phyloP scores from a whole-genome alignment of 345 rosid species.

The Nasturtium officinale region DNA sequence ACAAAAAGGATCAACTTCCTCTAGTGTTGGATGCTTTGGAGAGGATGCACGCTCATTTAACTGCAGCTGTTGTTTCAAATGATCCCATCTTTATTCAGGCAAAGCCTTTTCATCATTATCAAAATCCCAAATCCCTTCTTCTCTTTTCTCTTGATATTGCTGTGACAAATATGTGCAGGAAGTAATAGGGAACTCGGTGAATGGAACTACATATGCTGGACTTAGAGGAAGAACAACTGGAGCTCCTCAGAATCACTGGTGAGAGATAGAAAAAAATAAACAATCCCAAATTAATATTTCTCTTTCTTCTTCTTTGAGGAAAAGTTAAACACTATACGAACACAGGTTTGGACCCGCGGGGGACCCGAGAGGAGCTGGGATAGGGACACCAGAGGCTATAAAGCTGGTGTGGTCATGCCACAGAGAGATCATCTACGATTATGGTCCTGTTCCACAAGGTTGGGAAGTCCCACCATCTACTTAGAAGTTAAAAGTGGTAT shows the following conservation, averaged over 20 bases:
- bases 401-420: slow-evolving; percentile 98
- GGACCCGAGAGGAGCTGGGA: slow-evolving; percentile 98
- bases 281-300: background rate
- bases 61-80: slow-evolving; percentile 95
- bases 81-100: slow-evolving; percentile 88
- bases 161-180: slow-evolving; percentile 54
- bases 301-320: background rate
- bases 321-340: background rate
- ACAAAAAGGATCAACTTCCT: slow-evolving; percentile 75
- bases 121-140: background rate
- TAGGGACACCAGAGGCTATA: slow-evolving; percentile 97
- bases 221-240: slow-evolving; percentile 95
- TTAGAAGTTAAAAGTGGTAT: slow-evolving; percentile 41
- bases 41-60: slow-evolving; percentile 94
- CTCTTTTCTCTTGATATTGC: background rate
- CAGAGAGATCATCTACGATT: slow-evolving; percentile 87
- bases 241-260: slow-evolving; percentile 99
- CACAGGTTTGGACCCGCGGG: slow-evolving; percentile 98
- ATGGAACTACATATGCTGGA: slow-evolving; percentile 97
- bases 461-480: slow-evolving; percentile 89
- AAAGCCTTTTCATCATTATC: slow-evolving; percentile 28
- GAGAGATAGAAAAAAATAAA: background rate
- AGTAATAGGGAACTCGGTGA: slow-evolving; percentile 85
- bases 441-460: slow-evolving; percentile 71
- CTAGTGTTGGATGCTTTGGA: slow-evolving; percentile 83